These are phyloP conservation scores for Daldinia caldariorum DNA, from an alignment of 495 filamentous ascomycete species.

Conservation along the genomic window DNA sequence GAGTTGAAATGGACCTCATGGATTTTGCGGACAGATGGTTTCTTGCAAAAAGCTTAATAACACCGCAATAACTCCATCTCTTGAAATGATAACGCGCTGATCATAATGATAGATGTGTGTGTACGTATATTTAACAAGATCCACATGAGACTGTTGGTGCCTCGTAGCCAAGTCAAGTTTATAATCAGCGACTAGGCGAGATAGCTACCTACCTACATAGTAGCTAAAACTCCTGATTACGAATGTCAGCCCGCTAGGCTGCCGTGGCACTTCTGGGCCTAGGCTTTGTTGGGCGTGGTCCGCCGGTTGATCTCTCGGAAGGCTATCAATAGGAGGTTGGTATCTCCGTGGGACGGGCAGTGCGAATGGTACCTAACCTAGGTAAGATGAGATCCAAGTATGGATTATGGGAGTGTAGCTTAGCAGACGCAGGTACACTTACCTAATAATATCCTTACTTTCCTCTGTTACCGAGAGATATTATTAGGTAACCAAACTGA, in stretches of 20 bases:
- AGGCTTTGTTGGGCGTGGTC: slow-evolving; percentile 1
- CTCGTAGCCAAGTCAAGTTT: neutral
- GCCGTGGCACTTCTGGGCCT: neutral
- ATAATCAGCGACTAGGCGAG: slow-evolving; percentile 5
- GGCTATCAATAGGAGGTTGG: slow-evolving; percentile 5
- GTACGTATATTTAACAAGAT: no score
- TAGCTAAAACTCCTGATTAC: neutral
- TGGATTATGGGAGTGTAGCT: neutral
- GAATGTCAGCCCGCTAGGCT: neutral
- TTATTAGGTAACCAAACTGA: neutral
- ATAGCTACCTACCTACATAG: no score
- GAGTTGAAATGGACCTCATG: no score
- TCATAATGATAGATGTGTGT: no score
- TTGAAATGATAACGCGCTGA: neutral
- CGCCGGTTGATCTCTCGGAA: neutral
- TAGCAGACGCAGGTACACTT: slow-evolving; percentile 9
- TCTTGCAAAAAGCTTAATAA: no score
- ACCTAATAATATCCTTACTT: neutral
- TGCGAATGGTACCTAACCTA: neutral
- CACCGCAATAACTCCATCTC: neutral
- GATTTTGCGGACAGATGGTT: no score
- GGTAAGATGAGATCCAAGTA: slow-evolving; percentile 6
- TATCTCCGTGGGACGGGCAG: slow-evolving; percentile 10
- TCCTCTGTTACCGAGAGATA: no score
- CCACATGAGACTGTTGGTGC: neutral